phyloP scores from a whole-genome alignment of 192 early-diverging fungal species.

The Coemansia sp. region DNA sequence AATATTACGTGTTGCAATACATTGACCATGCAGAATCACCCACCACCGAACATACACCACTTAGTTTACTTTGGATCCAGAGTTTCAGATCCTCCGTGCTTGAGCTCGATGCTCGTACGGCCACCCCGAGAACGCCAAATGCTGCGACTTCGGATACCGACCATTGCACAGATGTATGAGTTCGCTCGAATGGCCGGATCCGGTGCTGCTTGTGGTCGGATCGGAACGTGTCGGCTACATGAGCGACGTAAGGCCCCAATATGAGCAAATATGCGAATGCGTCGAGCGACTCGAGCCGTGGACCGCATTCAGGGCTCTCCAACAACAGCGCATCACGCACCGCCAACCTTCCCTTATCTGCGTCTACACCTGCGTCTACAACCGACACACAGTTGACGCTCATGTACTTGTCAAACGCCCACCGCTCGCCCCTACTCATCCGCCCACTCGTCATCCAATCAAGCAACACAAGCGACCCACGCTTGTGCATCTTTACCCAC shows the following conservation, averaged over 20 bases:
- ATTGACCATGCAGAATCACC: slow-evolving; percentile 53
- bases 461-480: slow-evolving; percentile 66
- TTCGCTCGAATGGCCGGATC: slow-evolving; percentile 24
- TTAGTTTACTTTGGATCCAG: slow-evolving; percentile 34
- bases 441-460: slow-evolving; percentile 87
- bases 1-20: slow-evolving; percentile 32
- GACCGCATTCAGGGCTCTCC: not conserved
- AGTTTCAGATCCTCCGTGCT: slow-evolving; percentile 29
- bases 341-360: slow-evolving; percentile 3
- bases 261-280: slow-evolving; percentile 44
- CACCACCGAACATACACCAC: slow-evolving; percentile 10
- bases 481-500: slow-evolving; percentile 20
- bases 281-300: slow-evolving; percentile 13
- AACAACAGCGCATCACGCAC: slow-evolving; percentile 45
- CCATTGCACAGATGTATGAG: slow-evolving; percentile 18
- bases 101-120: slow-evolving; percentile 34
- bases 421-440: slow-evolving; percentile 69
- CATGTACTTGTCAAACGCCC: slow-evolving; percentile 65
- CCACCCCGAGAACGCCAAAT: slow-evolving; percentile 24
- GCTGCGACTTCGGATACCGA: slow-evolving; percentile 45
- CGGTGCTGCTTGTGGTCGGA: slow-evolving; percentile 24
- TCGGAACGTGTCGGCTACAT: slow-evolving; percentile 16
- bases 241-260: slow-evolving; percentile 21
- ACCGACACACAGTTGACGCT: slow-evolving; percentile 40
- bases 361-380: not conserved